Evolutionary conservation across 2,329 filamentous ascomycete species (phyloP), one percentile per base, ranked within the genome.

Genomic region (Calonectria ilicicola): DNA sequence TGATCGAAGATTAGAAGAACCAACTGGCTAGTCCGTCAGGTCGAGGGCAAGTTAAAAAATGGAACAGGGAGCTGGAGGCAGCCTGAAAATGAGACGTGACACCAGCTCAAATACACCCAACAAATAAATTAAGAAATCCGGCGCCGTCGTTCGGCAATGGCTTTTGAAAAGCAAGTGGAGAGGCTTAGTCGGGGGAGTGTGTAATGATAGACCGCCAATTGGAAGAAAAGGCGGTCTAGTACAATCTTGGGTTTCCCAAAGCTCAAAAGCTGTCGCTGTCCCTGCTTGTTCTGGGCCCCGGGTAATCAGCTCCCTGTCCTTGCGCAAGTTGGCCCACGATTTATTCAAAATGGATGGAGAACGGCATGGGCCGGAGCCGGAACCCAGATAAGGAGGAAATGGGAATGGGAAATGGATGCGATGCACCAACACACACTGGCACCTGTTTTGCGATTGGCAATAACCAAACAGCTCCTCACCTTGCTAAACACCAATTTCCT

Each of bases 171-270:
- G 40, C 53, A 51, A 58, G 46, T 42, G 29, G 42, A 67, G 65
- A 38, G 65, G n/a, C 46, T 63, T 65, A 56, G 26, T 63, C n/a
- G n/a, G 65, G 60, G 65, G 70, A 77, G 73, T 79, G 75, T 75
- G 78, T 80, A 82, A 82, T 82, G 69, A 76, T 78, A 68, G 70
- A 67, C 75, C 75, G 78, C 80, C 80, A 81, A 82, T 82, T 82
- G 81, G 81, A 81, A 81, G 80, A 79, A 80, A 76, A 75, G 70
- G 78, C 78, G 78, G 78, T 80, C 78, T 80, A 77, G 72, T 67
- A n/a, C 62, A 29, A 47, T 47, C 15, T 60, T 27, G 71, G 35
- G 51, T 26, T 21, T 26, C 38, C 51, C 27, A 29, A 29, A 68
- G 42, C 26, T 68, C 53, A 62, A 44, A 62, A 38, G 35, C 63